Base-by-base conservation (phyloP, 208 protist genomes). In the Balamuthia mandrillaris region DNA sequence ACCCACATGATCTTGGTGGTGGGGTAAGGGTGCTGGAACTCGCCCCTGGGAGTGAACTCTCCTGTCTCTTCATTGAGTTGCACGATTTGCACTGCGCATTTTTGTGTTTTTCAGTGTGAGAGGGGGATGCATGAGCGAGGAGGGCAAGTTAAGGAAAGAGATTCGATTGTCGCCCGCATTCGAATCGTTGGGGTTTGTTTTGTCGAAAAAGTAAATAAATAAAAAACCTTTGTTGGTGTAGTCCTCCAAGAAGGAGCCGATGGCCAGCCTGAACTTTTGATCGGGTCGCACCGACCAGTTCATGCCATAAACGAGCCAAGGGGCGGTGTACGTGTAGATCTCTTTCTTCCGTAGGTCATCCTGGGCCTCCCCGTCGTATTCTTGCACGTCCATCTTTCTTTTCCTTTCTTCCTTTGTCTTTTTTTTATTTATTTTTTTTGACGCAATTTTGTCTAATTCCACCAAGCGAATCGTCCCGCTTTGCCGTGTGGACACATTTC, bases 181-280 rank as follows among this genome's bases (percentile, higher is more conserved):
- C 5, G 18, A 33, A 66, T 44, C 16, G 84, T 12, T 12, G 35
- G 29, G 3, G 31, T 29, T 29, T 27, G 16, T 21, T 49, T 35
- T 88, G 87, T 39, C 9, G 21, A 39, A 45, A 6, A 88, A 14
- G 35, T 49, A 6, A 77, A 10, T 90, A 89, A 21, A 42, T 72
- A 96, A 93, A 49, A 95, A 88, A 16, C 98, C 94, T 60, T 97
- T 96, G 89, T 99, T 99, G 58, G 93, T 94, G 87, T 98, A 99
- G 54, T 98, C 96, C 65, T 97, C 95, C n/a, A 97, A 93, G 87
- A 98, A 99, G 42, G 92, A 96, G 33, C 97, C 97, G 27, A 98
- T 88, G 47, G 97, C 97, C 7, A 99, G 90, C 12, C 97, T 92
- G 74, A 96, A 97, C 9, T 78, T 70, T 65, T 92, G 37, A 78